Percentiles rank a stretch among this genome's conserved stretches.
These are phyloP conservation scores for Candida piceae DNA, from an alignment of 805 yeast species.

Conservation along the genomic window DNA sequence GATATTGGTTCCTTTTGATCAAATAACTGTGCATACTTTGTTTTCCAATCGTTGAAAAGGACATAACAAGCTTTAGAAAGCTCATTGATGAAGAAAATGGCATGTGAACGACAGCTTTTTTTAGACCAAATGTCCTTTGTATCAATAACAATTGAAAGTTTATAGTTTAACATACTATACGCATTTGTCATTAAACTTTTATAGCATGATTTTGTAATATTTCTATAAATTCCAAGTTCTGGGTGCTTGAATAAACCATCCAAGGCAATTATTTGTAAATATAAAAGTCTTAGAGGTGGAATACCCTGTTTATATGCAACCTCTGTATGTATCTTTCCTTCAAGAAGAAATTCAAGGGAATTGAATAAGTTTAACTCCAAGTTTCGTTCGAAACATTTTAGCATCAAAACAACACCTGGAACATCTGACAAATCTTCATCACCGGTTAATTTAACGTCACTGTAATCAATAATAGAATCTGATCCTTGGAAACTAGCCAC, in stretches of 20 bases:
- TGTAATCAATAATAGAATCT: neutral
- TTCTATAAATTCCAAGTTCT: neutral
- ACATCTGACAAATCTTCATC: neutral
- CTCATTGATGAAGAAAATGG: slow-evolving; percentile 1
- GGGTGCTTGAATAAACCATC: neutral
- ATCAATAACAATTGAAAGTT: neutral
- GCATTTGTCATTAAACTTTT: neutral
- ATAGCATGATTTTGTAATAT: too few relatives aligned
- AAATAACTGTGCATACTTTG: too few relatives aligned
- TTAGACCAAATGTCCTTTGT: neutral
- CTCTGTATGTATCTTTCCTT: neutral
- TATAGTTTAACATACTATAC: neutral
- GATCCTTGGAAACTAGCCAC: neutral
- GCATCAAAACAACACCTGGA: neutral
- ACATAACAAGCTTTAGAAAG: slow-evolving; percentile 2
- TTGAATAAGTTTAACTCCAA: neutral
- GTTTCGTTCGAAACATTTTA: neutral
- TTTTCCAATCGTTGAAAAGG: slow-evolving; percentile 1
- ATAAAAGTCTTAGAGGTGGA: neutral
- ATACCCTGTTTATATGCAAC: neutral
- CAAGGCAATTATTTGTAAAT: neutral
- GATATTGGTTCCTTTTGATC: too few relatives aligned
- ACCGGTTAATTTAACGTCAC: neutral
- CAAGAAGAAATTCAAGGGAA: neutral
- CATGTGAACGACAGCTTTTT: neutral